phyloP scores from a whole-genome alignment of 78 protist species.

The Dictyostelium citrinum region DNA sequence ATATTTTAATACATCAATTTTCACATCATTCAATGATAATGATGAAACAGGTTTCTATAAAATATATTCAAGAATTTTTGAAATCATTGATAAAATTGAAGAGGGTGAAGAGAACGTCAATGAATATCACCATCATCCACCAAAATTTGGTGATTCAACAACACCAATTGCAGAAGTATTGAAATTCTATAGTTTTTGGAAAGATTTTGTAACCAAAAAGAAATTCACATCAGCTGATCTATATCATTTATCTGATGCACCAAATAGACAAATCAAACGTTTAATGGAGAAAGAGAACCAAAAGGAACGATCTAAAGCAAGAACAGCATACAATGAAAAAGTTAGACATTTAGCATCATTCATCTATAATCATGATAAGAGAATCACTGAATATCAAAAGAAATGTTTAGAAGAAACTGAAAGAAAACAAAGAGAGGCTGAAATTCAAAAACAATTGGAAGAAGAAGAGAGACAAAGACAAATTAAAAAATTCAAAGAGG shows the following conservation, averaged over 20 bases:
- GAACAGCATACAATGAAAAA: constrained; percentile 28
- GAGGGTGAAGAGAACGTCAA: neutral
- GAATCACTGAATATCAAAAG: constrained; percentile 45
- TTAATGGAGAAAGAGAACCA: constrained; percentile 89
- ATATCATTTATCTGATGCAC: constrained; percentile 83
- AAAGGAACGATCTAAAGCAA: constrained; percentile 64
- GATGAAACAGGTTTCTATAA: constrained; percentile 71
- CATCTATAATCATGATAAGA: constrained; percentile 73
- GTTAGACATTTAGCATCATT: constrained; percentile 76
- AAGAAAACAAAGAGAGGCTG: neutral
- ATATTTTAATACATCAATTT: constrained; percentile 76
- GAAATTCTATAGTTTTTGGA: constrained; percentile 83
- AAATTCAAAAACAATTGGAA: neutral
- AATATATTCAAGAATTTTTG: constrained; percentile 75
- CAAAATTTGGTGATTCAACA: constrained; percentile 73
- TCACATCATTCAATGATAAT: constrained; percentile 43
- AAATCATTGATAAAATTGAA: constrained; percentile 71
- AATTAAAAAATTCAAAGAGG: neutral
- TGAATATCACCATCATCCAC: constrained; percentile 16
- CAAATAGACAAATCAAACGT: constrained; percentile 77
- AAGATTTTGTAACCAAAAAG: constrained; percentile 69
- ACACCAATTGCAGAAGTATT: constrained; percentile 15
- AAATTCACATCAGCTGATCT: constrained; percentile 75
- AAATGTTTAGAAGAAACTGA: constrained; percentile 8
- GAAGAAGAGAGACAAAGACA: constrained; percentile 9